A percentile compares a stretch with the other conserved stretches of the same genome.
phyloP scores from a whole-genome alignment of 2,329 filamentous ascomycete species.

The Exophiala phaeomuriformis region DNA sequence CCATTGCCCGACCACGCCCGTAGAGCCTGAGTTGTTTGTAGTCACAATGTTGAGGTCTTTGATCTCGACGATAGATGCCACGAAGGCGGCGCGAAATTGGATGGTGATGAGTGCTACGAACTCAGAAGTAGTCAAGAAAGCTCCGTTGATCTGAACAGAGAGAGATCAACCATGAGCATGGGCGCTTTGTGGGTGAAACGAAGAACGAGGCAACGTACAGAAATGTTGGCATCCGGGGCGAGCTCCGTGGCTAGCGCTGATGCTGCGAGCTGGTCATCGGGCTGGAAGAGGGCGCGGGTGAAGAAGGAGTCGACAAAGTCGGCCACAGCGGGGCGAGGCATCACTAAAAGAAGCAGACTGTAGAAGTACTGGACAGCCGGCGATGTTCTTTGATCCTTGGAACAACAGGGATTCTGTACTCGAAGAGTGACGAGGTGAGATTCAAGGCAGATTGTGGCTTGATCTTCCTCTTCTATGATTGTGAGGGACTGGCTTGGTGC shows the following conservation, averaged over 20 bases:
- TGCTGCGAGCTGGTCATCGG: conserved; percentile 2
- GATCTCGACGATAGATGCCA: conserved; percentile 7
- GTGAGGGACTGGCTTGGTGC: no score
- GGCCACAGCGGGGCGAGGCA: conserved; percentile 7
- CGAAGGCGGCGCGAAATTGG: conserved; percentile 3
- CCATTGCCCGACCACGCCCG: conserved; percentile 10
- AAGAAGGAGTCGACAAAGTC: conserved; percentile 10
- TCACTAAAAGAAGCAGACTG: background rate
- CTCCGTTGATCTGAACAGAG: conserved; percentile 8
- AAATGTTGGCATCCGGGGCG: conserved; percentile 6
- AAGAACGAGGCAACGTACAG: background rate
- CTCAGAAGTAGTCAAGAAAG: background rate
- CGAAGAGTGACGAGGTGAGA: no score
- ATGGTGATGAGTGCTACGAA: conserved; percentile 4
- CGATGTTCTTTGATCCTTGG: no score
- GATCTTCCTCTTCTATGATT: no score
- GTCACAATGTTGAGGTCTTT: conserved; percentile 11
- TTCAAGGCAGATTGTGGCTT: no score
- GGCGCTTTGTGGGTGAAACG: background rate
- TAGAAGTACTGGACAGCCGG: no score
- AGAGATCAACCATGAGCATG: background rate
- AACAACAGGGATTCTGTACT: no score
- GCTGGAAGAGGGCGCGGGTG: conserved; percentile 5
- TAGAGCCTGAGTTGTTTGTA: conserved; percentile 4
- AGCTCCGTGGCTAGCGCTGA: conserved; percentile 7